Evolutionary conservation across 345 rosid species (phyloP), one percentile per base, ranked within the genome.

Genomic region (Citrus glauca): DNA sequence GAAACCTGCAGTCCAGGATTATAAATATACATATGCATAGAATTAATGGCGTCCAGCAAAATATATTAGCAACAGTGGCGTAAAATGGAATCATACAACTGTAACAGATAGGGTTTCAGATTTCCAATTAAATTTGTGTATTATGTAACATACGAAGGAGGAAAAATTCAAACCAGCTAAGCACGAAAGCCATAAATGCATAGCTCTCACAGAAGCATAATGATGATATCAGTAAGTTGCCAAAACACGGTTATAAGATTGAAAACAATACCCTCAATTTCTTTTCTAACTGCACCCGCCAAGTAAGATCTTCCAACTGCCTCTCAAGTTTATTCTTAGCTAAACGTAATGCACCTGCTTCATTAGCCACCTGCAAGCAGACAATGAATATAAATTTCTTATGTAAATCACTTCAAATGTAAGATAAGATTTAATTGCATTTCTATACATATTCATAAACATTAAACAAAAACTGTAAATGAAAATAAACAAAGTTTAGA

Each of bases 271-370:
- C 99, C 89, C 98, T 90, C 83, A 96, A 72, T 86, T 95, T 84
- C 87, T 89, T 96, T 84, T 96, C 99, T 10, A 96, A 88, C 75
- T 91, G 93, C 79, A 96, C 80, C 78, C 99, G 88, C 97, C 93
- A 94, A 66, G 96, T 89, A 71, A 96, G 90, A 82, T 96, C 99
- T 80, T 96, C 99, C 74, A 96, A 78, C 78, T 90, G 93, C 89
- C 91, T 91, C 89, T 96, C 97, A 82, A 96, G 97, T 82, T 96
- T 94, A 87, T 61, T 90, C 88, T 96, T 96, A 40, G 98, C 99
- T 84, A 91, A 80, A 37, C 94, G 97, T 85, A 94, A 83, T 40
- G 98, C 99, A 83, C 99, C 98, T 17, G 97, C 74, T 89, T 94
- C 99, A 87, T 90, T 92, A 81, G 98, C 98, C 83, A 86, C 95